Evolutionary conservation across 805 yeast genomes (phyloP).

Genomic region (Kregervanrija fluxuum): DNA sequence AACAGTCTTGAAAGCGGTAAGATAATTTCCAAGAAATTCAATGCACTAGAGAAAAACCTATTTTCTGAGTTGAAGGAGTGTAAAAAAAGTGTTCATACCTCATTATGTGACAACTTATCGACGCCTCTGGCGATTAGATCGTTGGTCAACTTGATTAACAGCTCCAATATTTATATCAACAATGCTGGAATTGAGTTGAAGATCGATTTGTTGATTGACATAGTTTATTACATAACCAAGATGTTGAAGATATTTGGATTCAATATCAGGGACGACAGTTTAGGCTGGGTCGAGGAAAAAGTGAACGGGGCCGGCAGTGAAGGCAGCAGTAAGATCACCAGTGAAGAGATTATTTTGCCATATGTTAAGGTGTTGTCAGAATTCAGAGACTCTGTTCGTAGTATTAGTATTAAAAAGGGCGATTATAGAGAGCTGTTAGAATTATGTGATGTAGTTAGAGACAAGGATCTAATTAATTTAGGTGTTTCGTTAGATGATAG

Average conservation of each 20-base stretch:
- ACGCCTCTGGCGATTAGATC: slow-evolving; percentile 68
- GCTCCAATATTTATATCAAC: slow-evolving; percentile 65
- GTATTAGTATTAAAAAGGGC: slow-evolving; percentile 55
- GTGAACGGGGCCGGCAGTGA: neutral
- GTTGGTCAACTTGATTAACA: slow-evolving; percentile 61
- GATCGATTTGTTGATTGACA: slow-evolving; percentile 59
- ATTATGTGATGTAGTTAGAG: slow-evolving; percentile 72
- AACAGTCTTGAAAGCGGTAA: slow-evolving; percentile 41
- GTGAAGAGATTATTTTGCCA: slow-evolving; percentile 73
- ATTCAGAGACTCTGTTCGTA: slow-evolving; percentile 79
- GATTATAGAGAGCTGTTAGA: slow-evolving; percentile 48
- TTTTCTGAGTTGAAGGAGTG: slow-evolving; percentile 40
- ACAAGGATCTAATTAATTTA: slow-evolving; percentile 59
- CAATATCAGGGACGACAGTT: slow-evolving; percentile 52
- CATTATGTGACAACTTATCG: slow-evolving; percentile 84
- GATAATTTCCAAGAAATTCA: slow-evolving; percentile 56
- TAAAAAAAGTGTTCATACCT: slow-evolving; percentile 56
- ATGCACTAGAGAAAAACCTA: slow-evolving; percentile 42
- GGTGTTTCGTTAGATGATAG: slow-evolving; percentile 90
- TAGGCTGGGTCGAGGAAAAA: slow-evolving; percentile 69
- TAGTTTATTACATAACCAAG: slow-evolving; percentile 63
- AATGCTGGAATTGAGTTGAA: slow-evolving; percentile 43
- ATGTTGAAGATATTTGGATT: slow-evolving; percentile 74
- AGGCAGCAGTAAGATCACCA: slow-evolving; percentile 15
- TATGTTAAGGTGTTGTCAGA: slow-evolving; percentile 67